Conservation (phyloP, 2,329 filamentous ascomycete species). For the Pseudogymnoascus verrucosus region DNA sequence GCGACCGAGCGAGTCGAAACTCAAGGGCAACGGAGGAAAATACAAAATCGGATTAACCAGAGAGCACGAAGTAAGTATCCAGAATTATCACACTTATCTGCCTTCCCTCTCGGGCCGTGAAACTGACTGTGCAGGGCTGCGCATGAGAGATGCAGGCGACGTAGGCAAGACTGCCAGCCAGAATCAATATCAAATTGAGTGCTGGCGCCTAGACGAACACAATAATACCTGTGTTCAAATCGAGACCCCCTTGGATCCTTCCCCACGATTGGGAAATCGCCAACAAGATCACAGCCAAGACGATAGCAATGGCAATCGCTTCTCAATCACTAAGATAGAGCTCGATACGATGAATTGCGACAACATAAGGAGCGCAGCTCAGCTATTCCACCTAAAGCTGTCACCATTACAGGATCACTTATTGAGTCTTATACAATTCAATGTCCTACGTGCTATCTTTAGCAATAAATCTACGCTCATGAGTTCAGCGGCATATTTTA, state of each 20-base stretch:
- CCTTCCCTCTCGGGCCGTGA: neutral
- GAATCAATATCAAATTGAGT: neutral
- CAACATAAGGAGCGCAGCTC: neutral
- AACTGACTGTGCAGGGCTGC: neutral
- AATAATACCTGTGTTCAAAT: neutral
- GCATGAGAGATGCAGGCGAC: neutral
- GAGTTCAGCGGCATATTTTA: neutral
- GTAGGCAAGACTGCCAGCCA: neutral
- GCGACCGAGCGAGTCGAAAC: neutral
- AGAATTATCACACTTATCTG: neutral
- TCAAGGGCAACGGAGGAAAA: neutral
- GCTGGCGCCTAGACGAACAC: neutral
- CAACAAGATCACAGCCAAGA: neutral
- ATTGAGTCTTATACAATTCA: neutral
- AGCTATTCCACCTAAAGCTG: neutral
- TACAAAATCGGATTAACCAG: neutral
- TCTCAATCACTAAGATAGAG: neutral
- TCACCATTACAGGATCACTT: constrained; percentile 1
- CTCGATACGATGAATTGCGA: neutral
- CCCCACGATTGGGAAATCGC: neutral
- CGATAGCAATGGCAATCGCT: neutral
- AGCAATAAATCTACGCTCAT: neutral
- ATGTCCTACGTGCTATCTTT: neutral
- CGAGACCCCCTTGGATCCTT: neutral
- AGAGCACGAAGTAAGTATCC: neutral